These are phyloP conservation scores for Mycosarcoma maydis DNA, from an alignment of 1,284 basidiomycete species.

Conservation along the genomic window DNA sequence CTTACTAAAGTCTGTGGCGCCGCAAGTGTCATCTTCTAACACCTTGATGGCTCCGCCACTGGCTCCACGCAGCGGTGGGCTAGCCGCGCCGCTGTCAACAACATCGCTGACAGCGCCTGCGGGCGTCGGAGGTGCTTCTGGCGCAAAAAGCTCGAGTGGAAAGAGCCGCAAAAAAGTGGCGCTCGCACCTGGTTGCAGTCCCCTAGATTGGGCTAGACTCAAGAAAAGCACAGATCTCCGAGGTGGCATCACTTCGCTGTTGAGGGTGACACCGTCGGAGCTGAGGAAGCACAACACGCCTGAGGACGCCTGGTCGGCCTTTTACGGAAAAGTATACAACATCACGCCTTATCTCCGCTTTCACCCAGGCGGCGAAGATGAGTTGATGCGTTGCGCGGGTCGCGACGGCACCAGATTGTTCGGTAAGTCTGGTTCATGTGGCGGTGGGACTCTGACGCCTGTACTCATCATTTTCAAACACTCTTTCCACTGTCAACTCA, in stretches of 20 bases:
- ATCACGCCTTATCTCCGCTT: slow-evolving; percentile 90
- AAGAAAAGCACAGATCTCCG: slow-evolving; percentile 72
- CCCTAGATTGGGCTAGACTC: slow-evolving; percentile 92
- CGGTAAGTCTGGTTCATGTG: slow-evolving; percentile 71
- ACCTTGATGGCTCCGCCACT: slow-evolving; percentile 38
- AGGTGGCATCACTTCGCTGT: slow-evolving; percentile 58
- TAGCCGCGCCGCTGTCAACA: slow-evolving; percentile 52
- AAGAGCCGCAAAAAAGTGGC: slow-evolving; percentile 75
- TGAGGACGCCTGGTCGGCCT: slow-evolving; percentile 92
- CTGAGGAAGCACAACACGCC: slow-evolving; percentile 82
- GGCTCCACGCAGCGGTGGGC: slow-evolving; percentile 41
- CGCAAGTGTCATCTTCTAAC: slow-evolving; percentile 17
- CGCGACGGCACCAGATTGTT: slow-evolving; percentile 93
- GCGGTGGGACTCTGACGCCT: no score
- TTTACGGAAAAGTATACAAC: slow-evolving; percentile 96
- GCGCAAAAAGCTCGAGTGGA: slow-evolving; percentile 11
- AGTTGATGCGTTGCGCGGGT: slow-evolving; percentile 94
- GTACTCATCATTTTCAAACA: no score
- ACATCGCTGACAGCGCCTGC: slow-evolving; percentile 47
- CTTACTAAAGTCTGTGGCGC: slow-evolving; percentile 27
- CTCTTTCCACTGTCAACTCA: not conserved
- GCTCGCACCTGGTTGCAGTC: slow-evolving; percentile 87
- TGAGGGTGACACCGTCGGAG: slow-evolving; percentile 83
- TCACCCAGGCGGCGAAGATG: slow-evolving; percentile 92
- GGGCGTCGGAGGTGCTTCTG: slow-evolving; percentile 54